Base-by-base conservation (phyloP, 352 stramenopile genomes). In the Globisporangium splendens region DNA sequence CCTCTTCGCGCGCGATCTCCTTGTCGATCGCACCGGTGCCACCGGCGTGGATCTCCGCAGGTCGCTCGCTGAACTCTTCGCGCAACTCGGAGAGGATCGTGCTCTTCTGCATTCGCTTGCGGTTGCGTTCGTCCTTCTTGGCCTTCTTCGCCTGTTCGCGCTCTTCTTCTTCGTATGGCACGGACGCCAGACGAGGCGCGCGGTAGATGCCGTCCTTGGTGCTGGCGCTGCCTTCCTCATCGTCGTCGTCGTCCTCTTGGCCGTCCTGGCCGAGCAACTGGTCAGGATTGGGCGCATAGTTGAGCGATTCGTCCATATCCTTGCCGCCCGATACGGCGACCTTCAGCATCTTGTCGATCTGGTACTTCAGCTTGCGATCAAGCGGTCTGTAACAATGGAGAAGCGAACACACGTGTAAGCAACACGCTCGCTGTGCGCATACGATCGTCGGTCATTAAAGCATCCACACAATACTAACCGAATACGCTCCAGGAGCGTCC, bases 311-410 rank as follows among this genome's bases (percentile, higher is more conserved):
- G 57, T 93, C 83, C 48, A 92, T 51, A 35, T 82, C 76, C 57
- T 89, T 79, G 61, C 77, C 77, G 17, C 77, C 81, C 18, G 80
- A 89, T 10, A 92, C 55, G n/a, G 83, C 83, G 44, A 93, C 83
- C 72, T 93, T 92, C 58, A 93, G 81, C 79, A 95, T 86, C 63
- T 95, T 95, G 70, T 95, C 86, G n/a, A 95, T 82, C 62, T 95
- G 86, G 63, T 95, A 95, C 66, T 89, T 91, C 69, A 95, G 82
- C 69, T 95, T 95, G 49, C 83, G 83, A 53, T 95, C 86, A 17
- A 95, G 69, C 33, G 86, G 86, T 28, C 77, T 86, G 35, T 5
- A 51, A 17, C 10, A 48, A 8, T 14, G 35, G 8, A 39, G 3
- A 13, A 17, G 4, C 0, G 22, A 21, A 33, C 8, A 47, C 8